Conservation (phyloP, 164 flowering plant genomes). For the Vitis amurensis region DNA sequence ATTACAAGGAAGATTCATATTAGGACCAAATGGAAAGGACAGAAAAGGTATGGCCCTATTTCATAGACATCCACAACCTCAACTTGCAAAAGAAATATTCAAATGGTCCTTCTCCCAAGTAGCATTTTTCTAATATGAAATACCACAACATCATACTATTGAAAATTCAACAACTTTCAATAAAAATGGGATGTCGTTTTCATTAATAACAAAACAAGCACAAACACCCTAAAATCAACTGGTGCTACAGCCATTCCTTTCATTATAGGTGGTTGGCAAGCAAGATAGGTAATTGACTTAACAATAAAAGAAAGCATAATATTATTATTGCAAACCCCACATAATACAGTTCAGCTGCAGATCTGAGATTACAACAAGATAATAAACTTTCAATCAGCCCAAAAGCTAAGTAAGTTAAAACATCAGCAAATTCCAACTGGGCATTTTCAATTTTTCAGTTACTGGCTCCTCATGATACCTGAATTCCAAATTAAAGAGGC, state of each 20-base stretch:
- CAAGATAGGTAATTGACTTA: conserved; percentile 12
- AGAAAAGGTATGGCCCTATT: conserved; percentile 30
- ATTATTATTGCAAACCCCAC: no score
- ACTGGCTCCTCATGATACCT: not conserved
- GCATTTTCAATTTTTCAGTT: conserved; percentile 2
- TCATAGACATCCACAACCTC: conserved; percentile 40
- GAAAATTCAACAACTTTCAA: conserved; percentile 19
- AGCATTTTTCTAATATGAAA: conserved; percentile 11
- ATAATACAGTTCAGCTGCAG: no score
- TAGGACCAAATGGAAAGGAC: conserved; percentile 45
- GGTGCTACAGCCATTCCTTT: conserved; percentile 19
- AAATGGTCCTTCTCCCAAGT: conserved; percentile 33
- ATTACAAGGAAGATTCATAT: conserved; percentile 19
- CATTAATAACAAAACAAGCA: conserved; percentile 11
- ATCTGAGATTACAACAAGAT: no score
- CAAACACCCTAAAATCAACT: not conserved
- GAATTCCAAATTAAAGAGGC: conserved; percentile 7
- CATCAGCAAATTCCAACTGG: not conserved
- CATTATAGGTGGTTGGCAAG: conserved; percentile 4
- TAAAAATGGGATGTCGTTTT: conserved; percentile 24
- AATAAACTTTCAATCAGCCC: conserved; percentile 3
- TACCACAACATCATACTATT: conserved; percentile 8
- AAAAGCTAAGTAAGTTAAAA: not conserved
- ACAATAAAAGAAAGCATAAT: not conserved
- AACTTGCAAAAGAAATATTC: conserved; percentile 39